Percentiles rank a stretch among this genome's conserved stretches.
These are phyloP conservation scores for Gossypium lobatum DNA, from an alignment of 441 rosid species.

Conservation along the genomic window DNA sequence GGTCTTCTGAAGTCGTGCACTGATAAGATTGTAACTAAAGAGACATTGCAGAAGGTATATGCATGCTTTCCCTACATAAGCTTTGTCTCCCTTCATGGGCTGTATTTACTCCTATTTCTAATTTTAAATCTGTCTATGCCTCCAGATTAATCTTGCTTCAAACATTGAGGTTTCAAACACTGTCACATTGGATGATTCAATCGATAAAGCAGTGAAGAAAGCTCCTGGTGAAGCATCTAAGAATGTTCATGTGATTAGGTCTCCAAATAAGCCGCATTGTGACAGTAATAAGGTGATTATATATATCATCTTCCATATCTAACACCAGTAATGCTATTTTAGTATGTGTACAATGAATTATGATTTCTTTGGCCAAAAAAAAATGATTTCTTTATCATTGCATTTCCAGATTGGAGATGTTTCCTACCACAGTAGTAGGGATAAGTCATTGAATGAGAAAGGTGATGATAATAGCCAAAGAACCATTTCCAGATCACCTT, in stretches of 20 bases:
- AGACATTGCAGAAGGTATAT: slow-evolving; percentile 36
- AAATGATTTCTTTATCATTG: slow-evolving; percentile 19
- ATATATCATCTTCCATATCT: neutral
- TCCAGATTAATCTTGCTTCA: slow-evolving; percentile 27
- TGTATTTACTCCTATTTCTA: slow-evolving; percentile 16
- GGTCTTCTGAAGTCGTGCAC: slow-evolving; percentile 4
- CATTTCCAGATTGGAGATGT: slow-evolving; percentile 28
- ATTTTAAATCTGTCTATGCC: slow-evolving; percentile 13
- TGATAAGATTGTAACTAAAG: slow-evolving; percentile 14
- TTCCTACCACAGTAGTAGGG: slow-evolving; percentile 4
- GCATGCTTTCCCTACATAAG: neutral
- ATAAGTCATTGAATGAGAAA: slow-evolving; percentile 19
- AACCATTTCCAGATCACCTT: slow-evolving; percentile 11
- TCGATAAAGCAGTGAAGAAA: slow-evolving; percentile 4
- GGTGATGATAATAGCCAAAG: slow-evolving; percentile 20
- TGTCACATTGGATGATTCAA: neutral
- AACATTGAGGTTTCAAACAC: slow-evolving; percentile 11
- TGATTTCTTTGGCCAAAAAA: slow-evolving; percentile 13
- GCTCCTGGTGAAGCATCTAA: slow-evolving; percentile 4
- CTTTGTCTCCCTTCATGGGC: neutral
- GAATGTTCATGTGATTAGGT: slow-evolving; percentile 1
- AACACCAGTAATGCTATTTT: neutral
- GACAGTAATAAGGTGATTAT: slow-evolving; percentile 28
- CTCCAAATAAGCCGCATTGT: slow-evolving; percentile 17
- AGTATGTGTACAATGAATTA: neutral